Conservation (phyloP, 2,329 filamentous ascomycete species). For the Fusarium palustre region DNA sequence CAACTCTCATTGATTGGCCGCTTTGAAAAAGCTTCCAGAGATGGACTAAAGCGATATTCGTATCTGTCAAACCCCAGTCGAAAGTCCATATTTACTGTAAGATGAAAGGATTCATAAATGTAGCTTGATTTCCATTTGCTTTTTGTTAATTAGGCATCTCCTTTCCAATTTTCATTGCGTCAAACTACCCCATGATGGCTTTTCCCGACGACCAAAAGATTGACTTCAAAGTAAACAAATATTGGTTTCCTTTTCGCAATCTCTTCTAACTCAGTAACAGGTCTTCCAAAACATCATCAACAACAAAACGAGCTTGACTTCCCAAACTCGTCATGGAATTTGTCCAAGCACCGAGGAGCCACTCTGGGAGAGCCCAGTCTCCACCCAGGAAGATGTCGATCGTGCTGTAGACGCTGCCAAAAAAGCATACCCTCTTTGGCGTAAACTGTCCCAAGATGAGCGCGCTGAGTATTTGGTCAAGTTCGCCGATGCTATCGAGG, state of each 20-base stretch:
- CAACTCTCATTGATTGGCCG: accelerated
- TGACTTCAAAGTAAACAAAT: neutral
- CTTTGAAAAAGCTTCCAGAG: neutral
- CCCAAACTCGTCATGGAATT: slow-evolving; percentile 36
- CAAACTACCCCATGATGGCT: neutral
- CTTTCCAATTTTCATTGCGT: accelerated
- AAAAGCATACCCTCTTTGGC: slow-evolving; percentile 49
- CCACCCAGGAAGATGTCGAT: slow-evolving; percentile 48
- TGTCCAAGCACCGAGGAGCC: slow-evolving; percentile 51
- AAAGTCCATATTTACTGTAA: neutral
- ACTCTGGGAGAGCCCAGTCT: slow-evolving; percentile 49
- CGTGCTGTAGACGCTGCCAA: slow-evolving; percentile 46
- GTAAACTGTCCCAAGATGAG: slow-evolving; percentile 43
- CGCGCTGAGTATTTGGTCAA: slow-evolving; percentile 40
- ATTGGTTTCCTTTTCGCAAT: accelerated
- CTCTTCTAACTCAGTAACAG: neutral
- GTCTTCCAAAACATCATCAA: slow-evolving; percentile 51
- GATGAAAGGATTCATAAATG: neutral
- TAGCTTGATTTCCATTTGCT: neutral
- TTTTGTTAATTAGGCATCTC: neutral
- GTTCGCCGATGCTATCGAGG: slow-evolving; percentile 48
- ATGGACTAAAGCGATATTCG: neutral
- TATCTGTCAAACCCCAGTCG: neutral
- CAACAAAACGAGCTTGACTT: slow-evolving; percentile 37
- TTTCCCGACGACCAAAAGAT: neutral